These are phyloP conservation scores for Erysiphe neolycopersici DNA, from an alignment of 2,329 filamentous ascomycete species.

Conservation along the genomic window DNA sequence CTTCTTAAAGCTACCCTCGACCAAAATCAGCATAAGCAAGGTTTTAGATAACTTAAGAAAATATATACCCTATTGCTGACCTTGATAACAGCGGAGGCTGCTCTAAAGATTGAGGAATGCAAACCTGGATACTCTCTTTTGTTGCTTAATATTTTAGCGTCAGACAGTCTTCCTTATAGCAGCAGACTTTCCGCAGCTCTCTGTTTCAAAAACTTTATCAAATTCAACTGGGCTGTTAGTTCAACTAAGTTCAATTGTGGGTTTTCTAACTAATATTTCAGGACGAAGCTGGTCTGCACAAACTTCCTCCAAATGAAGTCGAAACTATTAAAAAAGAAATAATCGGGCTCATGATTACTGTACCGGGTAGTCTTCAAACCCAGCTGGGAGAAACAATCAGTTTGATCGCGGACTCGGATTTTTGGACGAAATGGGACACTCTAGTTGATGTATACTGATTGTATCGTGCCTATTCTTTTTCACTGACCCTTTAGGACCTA, in stretches of 20 bases:
- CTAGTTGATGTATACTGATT: slow-evolving; percentile 40
- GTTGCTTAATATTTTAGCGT: slow-evolving; percentile 74
- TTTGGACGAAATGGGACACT: slow-evolving; percentile 92
- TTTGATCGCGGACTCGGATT: slow-evolving; percentile 92
- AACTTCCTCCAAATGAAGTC: slow-evolving; percentile 61
- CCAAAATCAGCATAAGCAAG: slow-evolving; percentile 67
- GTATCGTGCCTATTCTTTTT: background rate
- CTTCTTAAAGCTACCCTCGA: slow-evolving; percentile 80
- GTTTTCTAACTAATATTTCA: slow-evolving; percentile 13
- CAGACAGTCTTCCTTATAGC: slow-evolving; percentile 41
- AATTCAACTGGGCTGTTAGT: slow-evolving; percentile 64
- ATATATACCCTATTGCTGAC: slow-evolving; percentile 10
- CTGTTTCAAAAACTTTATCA: slow-evolving; percentile 97
- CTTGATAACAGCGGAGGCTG: slow-evolving; percentile 40
- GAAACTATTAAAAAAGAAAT: slow-evolving; percentile 79
- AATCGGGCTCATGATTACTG: slow-evolving; percentile 87
- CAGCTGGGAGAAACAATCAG: slow-evolving; percentile 94
- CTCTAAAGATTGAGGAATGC: slow-evolving; percentile 51
- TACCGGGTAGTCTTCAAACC: slow-evolving; percentile 64
- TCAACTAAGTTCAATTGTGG: background rate
- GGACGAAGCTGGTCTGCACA: slow-evolving; percentile 87
- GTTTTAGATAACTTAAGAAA: slow-evolving; percentile 20
- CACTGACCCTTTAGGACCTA: slow-evolving; percentile 33
- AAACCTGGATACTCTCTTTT: slow-evolving; percentile 71
- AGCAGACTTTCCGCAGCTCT: slow-evolving; percentile 70